Evolutionary conservation across 139 green algal genomes (phyloP), one percentile per base, ranked within the genome.

Genomic region (Eudorina sp.): DNA sequence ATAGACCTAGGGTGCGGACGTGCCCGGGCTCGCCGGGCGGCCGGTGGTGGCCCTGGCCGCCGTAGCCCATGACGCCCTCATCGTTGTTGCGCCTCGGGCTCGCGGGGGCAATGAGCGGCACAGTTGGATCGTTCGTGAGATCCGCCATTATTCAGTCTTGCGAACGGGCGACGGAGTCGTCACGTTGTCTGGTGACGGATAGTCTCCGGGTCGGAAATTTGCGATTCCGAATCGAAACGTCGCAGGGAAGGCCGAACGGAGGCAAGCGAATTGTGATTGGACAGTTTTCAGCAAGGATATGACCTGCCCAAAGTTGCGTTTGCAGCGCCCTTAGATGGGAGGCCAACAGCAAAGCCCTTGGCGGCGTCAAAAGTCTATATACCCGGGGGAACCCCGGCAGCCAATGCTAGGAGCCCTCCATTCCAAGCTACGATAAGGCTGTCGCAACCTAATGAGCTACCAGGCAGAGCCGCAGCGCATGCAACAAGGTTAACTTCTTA

Each of bases 1-100:
- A 88, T 69, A 99, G 85, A 1, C 92, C 94, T 41, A 99, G 92
- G 19, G 95, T 93, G 84, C 75, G 81, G n/a, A 78, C 38, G 45
- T 87, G 81, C 14, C 81, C 81, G 7, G 81, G 55, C 81, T 87
- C 81, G 62, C 81, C 81, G n/a, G 78, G 78, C 0, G 78, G 78
- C 64, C 45, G 31, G 81, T 87, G 81, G 81, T 87, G 81, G 1
- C 25, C 25, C 38, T 68, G 45, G 64, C 81, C 81, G n/a, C 81
- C 81, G 18, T 87, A 87, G 46, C 81, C 81, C 81, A 86, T 86
- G 16, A 86, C 80, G 38, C 78, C 78, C 78, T 68, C 55, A 43
- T 85, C 78, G 36, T 40, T 53, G 41, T 64, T 51, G 19, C 25
- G 21, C 29, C 51, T 76, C 21, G 80, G 80, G 60, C 60, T 77